phyloP scores from a whole-genome alignment of 768 basidiomycete genomes.

The Podaxis sp. region DNA sequence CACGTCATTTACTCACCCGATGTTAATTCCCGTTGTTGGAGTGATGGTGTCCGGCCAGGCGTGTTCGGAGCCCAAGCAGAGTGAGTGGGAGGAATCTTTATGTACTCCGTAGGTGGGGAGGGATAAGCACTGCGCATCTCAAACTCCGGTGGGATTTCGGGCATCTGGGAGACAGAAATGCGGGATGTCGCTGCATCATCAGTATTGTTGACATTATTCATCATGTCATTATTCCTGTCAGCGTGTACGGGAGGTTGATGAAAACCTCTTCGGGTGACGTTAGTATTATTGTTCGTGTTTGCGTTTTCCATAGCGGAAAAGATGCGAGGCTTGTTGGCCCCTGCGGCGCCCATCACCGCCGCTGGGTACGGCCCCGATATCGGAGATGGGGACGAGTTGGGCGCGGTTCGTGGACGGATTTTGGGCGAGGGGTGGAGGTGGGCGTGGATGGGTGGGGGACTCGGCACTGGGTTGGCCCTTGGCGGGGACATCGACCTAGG shows the following conservation, averaged over 20 bases:
- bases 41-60: not conserved
- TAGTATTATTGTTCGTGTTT: not conserved
- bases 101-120: constrained; percentile 12
- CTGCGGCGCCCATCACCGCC: constrained; percentile 19
- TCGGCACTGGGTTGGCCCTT: not conserved
- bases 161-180: not conserved
- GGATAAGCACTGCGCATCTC: constrained; percentile 7
- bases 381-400: constrained; percentile 9
- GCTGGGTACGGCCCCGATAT: constrained; percentile 22
- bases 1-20: constrained; percentile 9
- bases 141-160: not conserved
- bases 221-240: not conserved
- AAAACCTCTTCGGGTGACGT: not conserved
- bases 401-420: constrained; percentile 3
- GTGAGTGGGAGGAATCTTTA: not conserved
- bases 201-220: not conserved
- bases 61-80: not conserved
- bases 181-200: not conserved
- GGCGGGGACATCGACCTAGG: constrained; percentile 1
- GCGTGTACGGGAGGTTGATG: constrained; percentile 8
- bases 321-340: constrained; percentile 56
- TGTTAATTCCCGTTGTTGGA: constrained; percentile 11
- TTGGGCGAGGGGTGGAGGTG: not conserved
- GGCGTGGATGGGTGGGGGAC: not conserved
- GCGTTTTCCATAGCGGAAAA: constrained; percentile 52